Evolutionary conservation across 176 grass and related monocot genomes (phyloP).

Genomic region (Tillandsia fasciculata): DNA sequence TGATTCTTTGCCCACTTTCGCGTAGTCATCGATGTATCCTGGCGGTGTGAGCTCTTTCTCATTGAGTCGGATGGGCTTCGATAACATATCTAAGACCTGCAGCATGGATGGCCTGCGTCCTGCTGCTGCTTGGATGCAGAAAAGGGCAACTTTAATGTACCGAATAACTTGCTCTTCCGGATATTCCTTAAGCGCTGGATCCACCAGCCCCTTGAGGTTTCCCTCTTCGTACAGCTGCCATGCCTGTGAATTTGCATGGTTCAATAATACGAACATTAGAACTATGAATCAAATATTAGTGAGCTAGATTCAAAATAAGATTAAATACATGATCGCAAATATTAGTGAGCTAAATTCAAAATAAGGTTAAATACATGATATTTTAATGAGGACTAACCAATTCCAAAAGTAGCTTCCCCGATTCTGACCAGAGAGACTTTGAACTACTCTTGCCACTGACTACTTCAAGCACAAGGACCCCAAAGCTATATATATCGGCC

Average conservation of each 20-base stretch:
- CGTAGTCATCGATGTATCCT: slow-evolving; percentile 50
- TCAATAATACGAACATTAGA: slow-evolving; percentile 8
- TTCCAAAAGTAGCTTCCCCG: slow-evolving; percentile 57
- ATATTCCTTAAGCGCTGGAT: slow-evolving; percentile 34
- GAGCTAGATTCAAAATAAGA: no score
- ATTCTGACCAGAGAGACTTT: slow-evolving; percentile 36
- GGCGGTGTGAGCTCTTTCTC: slow-evolving; percentile 67
- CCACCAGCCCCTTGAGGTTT: slow-evolving; percentile 53
- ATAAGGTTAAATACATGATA: not conserved
- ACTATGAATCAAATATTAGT: no score
- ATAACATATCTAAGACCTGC: slow-evolving; percentile 78
- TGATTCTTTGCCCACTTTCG: not conserved
- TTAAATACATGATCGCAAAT: no score
- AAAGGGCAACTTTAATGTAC: slow-evolving; percentile 80
- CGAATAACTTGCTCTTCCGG: slow-evolving; percentile 61
- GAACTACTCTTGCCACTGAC: slow-evolving; percentile 71
- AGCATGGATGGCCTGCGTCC: slow-evolving; percentile 50
- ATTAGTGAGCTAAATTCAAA: no score
- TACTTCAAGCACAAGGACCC: slow-evolving; percentile 67
- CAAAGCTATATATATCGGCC: slow-evolving; percentile 86
- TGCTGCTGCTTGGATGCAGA: slow-evolving; percentile 69
- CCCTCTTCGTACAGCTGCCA: slow-evolving; percentile 67
- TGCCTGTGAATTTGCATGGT: slow-evolving; percentile 31
- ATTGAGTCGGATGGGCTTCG: slow-evolving; percentile 55
- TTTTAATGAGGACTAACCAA: slow-evolving; percentile 30